Evolutionary conservation across 2,329 filamentous ascomycete species (phyloP).

Genomic region (Fusarium camptoceras): DNA sequence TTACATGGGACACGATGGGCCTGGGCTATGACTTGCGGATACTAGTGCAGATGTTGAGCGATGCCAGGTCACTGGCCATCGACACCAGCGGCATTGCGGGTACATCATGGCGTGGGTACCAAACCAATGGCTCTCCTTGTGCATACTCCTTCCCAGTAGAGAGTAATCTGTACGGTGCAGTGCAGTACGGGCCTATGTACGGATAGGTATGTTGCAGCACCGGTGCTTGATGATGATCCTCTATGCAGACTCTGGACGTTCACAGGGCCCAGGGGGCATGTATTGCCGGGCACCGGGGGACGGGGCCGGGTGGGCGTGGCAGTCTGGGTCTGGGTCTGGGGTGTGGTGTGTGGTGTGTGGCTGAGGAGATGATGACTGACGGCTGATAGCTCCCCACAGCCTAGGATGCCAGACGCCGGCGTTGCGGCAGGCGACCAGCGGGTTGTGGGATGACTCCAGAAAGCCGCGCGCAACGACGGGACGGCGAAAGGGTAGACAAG

Average conservation of each 20-base stretch:
- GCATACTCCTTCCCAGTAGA: neutral
- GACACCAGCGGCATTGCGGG: constrained; percentile 44
- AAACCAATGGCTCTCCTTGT: constrained; percentile 41
- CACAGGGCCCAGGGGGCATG: constrained; percentile 34
- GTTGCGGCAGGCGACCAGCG: constrained; percentile 33
- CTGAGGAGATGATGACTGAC: constrained; percentile 33
- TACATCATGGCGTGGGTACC: constrained; percentile 42
- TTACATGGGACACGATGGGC: constrained; percentile 39
- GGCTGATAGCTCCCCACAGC: constrained; percentile 34
- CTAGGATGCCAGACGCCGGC: constrained; percentile 33
- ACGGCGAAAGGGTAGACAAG: neutral
- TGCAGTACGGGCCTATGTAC: neutral
- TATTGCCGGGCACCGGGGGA: constrained; percentile 43
- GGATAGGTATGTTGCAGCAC: constrained; percentile 6
- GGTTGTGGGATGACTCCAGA: constrained; percentile 41
- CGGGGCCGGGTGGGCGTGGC: constrained; percentile 41
- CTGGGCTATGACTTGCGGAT: constrained; percentile 47
- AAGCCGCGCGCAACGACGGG: constrained; percentile 33
- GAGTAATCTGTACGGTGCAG: neutral
- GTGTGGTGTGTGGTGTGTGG: constrained; percentile 35
- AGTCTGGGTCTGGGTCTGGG: constrained; percentile 6
- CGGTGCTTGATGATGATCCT: constrained; percentile 41
- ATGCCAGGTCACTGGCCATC: constrained; percentile 44
- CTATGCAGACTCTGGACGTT: constrained; percentile 36
- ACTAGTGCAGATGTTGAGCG: constrained; percentile 43